Percentiles rank a stretch among this genome's conserved stretches.
phyloP scores from a whole-genome alignment of 768 basidiomycete species.

The Lactarius evosmus region DNA sequence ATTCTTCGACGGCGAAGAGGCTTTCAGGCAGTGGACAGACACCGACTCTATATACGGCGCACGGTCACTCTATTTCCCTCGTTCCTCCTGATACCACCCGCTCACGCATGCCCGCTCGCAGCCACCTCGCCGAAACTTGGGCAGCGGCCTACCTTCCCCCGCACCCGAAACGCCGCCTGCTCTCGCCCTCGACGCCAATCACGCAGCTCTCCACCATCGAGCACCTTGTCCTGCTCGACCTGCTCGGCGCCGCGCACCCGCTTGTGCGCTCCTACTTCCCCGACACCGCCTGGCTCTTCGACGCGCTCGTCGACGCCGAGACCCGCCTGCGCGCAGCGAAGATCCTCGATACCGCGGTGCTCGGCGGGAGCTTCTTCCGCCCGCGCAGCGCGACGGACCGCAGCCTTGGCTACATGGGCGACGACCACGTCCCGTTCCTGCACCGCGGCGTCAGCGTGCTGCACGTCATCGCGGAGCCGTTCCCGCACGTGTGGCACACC shows the following conservation, averaged over 20 bases:
- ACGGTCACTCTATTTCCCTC: slow-evolving; percentile 48
- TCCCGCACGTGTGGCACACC: slow-evolving; percentile 89
- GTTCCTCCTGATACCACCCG: too few species aligned
- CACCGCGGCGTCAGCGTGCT: slow-evolving; percentile 78
- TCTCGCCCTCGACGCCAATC: slow-evolving; percentile 41
- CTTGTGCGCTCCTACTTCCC: slow-evolving; percentile 75
- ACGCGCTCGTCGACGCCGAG: slow-evolving; percentile 72
- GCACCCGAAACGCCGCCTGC: slow-evolving; percentile 54
- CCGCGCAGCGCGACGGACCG: slow-evolving; percentile 41
- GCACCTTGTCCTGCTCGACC: slow-evolving; percentile 88
- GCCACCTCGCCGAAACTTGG: slow-evolving; percentile 91
- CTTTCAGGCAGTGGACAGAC: slow-evolving; percentile 84
- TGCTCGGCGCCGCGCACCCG: slow-evolving; percentile 78
- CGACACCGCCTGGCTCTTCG: slow-evolving; percentile 92
- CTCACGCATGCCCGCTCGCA: slow-evolving; percentile 32
- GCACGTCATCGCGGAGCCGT: slow-evolving; percentile 87
- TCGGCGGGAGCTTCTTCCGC: slow-evolving; percentile 62
- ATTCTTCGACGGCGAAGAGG: slow-evolving; percentile 98
- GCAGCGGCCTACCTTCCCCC: slow-evolving; percentile 60
- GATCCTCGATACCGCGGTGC: slow-evolving; percentile 41
- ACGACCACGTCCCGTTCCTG: slow-evolving; percentile 94
- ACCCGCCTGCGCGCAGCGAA: slow-evolving; percentile 65
- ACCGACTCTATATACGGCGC: slow-evolving; percentile 95
- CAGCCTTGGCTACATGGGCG: slow-evolving; percentile 65
- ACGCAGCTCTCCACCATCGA: slow-evolving; percentile 79